phyloP scores from a whole-genome alignment of 495 filamentous ascomycete genomes.

The Terfezia claveryi region DNA sequence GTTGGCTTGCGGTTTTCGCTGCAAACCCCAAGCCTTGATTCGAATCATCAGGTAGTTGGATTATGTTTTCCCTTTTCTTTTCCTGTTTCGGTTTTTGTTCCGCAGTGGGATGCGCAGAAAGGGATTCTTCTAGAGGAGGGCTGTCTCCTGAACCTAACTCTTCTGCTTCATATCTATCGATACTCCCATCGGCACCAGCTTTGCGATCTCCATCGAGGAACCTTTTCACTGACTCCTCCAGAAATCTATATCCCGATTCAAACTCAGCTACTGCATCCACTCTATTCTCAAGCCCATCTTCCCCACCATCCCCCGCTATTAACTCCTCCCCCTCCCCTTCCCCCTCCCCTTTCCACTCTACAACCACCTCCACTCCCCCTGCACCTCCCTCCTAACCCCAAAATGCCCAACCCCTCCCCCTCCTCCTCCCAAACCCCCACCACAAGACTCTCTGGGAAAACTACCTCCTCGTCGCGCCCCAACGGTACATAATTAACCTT shows the following conservation, averaged over 20 bases:
- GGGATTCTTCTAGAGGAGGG: too few species aligned
- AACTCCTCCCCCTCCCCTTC: neutral
- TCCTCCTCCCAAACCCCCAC: conserved; percentile 23
- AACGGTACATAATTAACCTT: conserved; percentile 60
- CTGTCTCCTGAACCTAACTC: too few species aligned
- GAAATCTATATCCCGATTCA: too few species aligned
- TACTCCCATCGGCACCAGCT: too few species aligned
- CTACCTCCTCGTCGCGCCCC: conserved; percentile 76
- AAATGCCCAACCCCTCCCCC: neutral
- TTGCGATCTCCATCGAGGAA: too few species aligned
- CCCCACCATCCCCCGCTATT: neutral
- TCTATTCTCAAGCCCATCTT: neutral
- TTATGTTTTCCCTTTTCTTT: too few species aligned
- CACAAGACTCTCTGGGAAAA: conserved; percentile 53
- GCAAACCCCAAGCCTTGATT: neutral
- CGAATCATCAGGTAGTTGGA: too few species aligned
- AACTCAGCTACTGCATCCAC: too few species aligned
- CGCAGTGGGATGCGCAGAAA: too few species aligned
- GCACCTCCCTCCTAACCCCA: neutral
- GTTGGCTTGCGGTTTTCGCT: neutral
- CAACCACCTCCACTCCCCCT: neutral
- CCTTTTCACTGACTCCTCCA: too few species aligned
- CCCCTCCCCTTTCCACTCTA: neutral
- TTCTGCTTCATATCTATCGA: too few species aligned
- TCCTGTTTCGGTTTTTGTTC: too few species aligned